Percentiles rank a stretch among this genome's conserved stretches.
Evolutionary conservation across 2,329 filamentous ascomycete species (phyloP).

Genomic region (Alternaria sp.): DNA sequence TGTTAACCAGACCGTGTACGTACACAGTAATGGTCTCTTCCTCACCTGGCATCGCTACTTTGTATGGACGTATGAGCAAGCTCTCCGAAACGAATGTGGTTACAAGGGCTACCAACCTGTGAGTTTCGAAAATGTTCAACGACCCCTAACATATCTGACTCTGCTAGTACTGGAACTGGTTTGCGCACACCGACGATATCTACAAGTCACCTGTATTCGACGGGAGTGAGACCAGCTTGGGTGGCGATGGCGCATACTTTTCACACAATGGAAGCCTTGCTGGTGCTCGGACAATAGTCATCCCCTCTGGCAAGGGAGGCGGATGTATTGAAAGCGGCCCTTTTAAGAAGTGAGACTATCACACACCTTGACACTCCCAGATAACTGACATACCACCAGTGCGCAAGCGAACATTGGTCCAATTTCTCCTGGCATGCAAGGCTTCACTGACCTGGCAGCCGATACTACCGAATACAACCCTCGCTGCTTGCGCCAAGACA

Average conservation of each 20-base stretch:
- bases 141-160: not conserved
- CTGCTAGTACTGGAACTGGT: slow-evolving; percentile 14
- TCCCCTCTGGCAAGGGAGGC: slow-evolving; percentile 13
- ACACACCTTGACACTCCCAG: not conserved
- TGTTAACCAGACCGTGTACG: slow-evolving; percentile 10
- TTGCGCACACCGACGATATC: slow-evolving; percentile 9
- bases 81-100: slow-evolving; percentile 13
- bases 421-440: slow-evolving; percentile 15
- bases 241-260: slow-evolving; percentile 14
- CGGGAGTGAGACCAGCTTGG: slow-evolving; percentile 11
- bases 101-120: slow-evolving; percentile 16
- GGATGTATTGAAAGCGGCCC: slow-evolving; percentile 12
- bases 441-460: slow-evolving; percentile 9
- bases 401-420: slow-evolving; percentile 11
- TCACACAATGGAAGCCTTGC: slow-evolving; percentile 13
- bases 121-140: not conserved
- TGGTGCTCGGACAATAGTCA: slow-evolving; percentile 4
- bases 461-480: slow-evolving; percentile 8
- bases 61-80: slow-evolving; percentile 13
- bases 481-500: slow-evolving; percentile 11
- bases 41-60: slow-evolving; percentile 16
- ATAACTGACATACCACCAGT: not conserved
- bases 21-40: slow-evolving; percentile 11
- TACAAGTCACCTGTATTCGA: slow-evolving; percentile 11
- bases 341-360: slow-evolving; percentile 10